Percentiles rank a stretch among this genome's conserved stretches.
These are phyloP conservation scores for Naganishia antarctica DNA, from an alignment of 768 basidiomycete species.

Conservation along the genomic window DNA sequence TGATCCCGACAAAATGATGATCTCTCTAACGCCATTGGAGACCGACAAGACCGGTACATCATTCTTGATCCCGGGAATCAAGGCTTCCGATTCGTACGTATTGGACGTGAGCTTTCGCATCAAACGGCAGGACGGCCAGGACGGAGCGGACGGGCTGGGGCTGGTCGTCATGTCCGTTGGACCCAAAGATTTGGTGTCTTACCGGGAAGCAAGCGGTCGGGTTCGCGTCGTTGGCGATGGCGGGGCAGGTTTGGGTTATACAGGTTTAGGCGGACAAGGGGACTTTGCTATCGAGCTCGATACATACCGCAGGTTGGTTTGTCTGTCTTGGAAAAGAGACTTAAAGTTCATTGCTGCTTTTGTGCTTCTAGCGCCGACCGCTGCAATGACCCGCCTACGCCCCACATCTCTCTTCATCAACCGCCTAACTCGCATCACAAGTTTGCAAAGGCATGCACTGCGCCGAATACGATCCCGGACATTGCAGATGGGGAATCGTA, in stretches of 20 bases:
- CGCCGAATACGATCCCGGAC: slow-evolving; percentile 33
- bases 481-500: slow-evolving; percentile 38
- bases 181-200: not conserved
- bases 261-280: slow-evolving; percentile 37
- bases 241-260: slow-evolving; percentile 43
- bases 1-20: slow-evolving; percentile 1
- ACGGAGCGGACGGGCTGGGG: slow-evolving; percentile 47
- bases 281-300: slow-evolving; percentile 49
- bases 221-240: slow-evolving; percentile 29
- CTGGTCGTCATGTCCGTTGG: slow-evolving; percentile 32
- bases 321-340: not conserved
- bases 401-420: slow-evolving; percentile 48
- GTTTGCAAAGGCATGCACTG: slow-evolving; percentile 38
- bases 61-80: slow-evolving; percentile 26
- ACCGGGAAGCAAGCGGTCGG: not conserved
- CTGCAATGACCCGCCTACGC: slow-evolving; percentile 45
- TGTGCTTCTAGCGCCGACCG: slow-evolving; percentile 31
- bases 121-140: slow-evolving; percentile 18
- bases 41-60: slow-evolving; percentile 35
- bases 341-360: not conserved
- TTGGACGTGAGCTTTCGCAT: slow-evolving; percentile 34
- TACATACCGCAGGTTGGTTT: slow-evolving; percentile 41
- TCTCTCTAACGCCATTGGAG: slow-evolving; percentile 31
- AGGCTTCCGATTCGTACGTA: slow-evolving; percentile 27
- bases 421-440: slow-evolving; percentile 47